Conservation (phyloP, 208 protist genomes). For the Hexamita inflata region DNA sequence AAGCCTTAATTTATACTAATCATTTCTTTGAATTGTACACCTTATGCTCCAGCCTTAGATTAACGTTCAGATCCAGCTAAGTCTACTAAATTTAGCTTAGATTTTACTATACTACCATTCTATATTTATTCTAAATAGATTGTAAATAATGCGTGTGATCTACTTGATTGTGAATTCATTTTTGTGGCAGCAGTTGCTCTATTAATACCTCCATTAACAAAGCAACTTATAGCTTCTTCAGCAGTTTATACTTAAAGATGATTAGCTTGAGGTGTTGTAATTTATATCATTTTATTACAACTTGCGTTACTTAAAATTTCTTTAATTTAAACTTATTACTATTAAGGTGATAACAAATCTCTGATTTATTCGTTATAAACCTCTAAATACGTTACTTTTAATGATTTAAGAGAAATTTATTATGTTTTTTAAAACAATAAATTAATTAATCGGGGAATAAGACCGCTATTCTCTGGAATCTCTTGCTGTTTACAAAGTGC, state of each 20-base stretch:
- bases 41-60: conserved; percentile 36
- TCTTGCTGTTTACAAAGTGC: no score
- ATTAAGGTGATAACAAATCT: conserved; percentile 1
- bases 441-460: conserved; percentile 9
- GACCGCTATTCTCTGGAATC: neutral
- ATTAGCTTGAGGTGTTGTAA: neutral
- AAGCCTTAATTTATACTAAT: conserved; percentile 53
- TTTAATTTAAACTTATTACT: neutral
- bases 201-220: neutral
- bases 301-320: neutral
- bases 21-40: conserved; percentile 50
- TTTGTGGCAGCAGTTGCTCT: neutral
- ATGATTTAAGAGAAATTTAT: neutral
- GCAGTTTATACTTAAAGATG: neutral
- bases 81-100: conserved; percentile 33
- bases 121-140: neutral
- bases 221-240: neutral
- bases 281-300: neutral
- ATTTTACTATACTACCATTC: neutral
- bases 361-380: conserved; percentile 6
- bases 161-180: neutral
- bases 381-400: neutral
- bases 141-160: conserved; percentile 5
- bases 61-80: conserved; percentile 49
- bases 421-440: neutral